A percentile compares a stretch with the other conserved stretches of the same genome.
Evolutionary conservation across 2,329 filamentous ascomycete species (phyloP).

Genomic region (Cercospora janseana): DNA sequence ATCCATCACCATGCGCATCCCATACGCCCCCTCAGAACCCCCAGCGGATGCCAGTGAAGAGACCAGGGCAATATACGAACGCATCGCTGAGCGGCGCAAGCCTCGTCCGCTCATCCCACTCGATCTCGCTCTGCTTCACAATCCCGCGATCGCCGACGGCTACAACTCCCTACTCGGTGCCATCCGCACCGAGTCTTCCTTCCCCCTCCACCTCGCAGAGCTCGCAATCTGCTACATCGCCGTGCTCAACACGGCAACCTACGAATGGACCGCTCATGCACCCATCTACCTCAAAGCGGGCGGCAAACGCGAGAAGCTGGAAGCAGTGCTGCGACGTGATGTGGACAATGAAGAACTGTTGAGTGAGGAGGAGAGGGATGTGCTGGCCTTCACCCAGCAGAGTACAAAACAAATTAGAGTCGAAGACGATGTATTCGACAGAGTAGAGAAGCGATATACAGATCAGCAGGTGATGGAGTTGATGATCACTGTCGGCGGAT

Average conservation of each 20-base stretch:
- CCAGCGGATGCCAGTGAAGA: constrained; percentile 51
- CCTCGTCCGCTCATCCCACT: constrained; percentile 70
- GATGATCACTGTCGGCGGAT: constrained; percentile 39
- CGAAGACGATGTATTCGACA: constrained; percentile 33
- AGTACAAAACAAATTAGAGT: constrained; percentile 36
- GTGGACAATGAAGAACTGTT: constrained; percentile 26
- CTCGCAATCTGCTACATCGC: constrained; percentile 40
- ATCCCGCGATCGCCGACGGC: constrained; percentile 70
- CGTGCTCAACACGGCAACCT: constrained; percentile 38
- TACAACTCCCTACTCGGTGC: constrained; percentile 68
- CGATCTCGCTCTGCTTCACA: constrained; percentile 74
- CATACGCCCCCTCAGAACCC: constrained; percentile 60
- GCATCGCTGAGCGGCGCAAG: constrained; percentile 63
- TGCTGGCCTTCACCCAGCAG: constrained; percentile 38
- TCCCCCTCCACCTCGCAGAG: constrained; percentile 35
- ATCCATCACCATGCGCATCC: constrained; percentile 58
- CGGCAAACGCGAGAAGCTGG: constrained; percentile 27
- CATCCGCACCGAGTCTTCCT: constrained; percentile 38
- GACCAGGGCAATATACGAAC: constrained; percentile 55
- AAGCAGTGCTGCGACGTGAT: constrained; percentile 30
- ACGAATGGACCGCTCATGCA: constrained; percentile 40
- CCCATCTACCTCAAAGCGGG: constrained; percentile 37
- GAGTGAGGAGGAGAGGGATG: constrained; percentile 34
- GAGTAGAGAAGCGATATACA: constrained; percentile 34
- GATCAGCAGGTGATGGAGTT: constrained; percentile 40